Evolutionary conservation across 345 rosid genomes (phyloP), one percentile per base, ranked within the genome.

Genomic region (Melaleuca alternifolia): DNA sequence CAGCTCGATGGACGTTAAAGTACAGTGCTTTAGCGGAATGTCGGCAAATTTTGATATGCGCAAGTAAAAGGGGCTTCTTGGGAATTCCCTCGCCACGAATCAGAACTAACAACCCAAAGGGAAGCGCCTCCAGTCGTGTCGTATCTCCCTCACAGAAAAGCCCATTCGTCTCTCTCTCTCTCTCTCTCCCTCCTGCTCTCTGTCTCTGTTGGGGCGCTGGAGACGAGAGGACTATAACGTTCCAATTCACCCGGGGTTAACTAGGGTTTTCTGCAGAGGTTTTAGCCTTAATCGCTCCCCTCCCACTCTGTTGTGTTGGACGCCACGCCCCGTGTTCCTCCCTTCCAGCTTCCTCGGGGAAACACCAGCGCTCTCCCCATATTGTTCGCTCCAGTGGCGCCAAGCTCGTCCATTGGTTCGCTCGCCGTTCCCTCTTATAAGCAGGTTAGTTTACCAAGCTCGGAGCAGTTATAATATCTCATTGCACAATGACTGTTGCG

Each of bases 311-410:
- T 51, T 51, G 53, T 51, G 53, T 51, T 51, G 6, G 53, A n/a
- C 53, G 15, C 53, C 53, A 51, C 53, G n/a, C n/a, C n/a, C 53
- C 13, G 11, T 41, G n/a, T n/a, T n/a, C 84, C 51, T 53, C 84
- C 54, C 54, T 51, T 37, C 85, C 59, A 44, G 59, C 46, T 44
- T 51, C 46, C 85, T 18, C n/a, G 59, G 84, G 82, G 33, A 30
- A 50, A 37, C 33, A 28, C 48, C 85, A 6, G n/a, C 88, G 6
- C 62, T 21, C 15, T 44, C 11, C 50, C 50, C 33, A 53, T 88
- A 97, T 97, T 98, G 91, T 91, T 86, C 93, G 94, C 77, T 87
- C 93, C 54, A 91, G 88, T 88, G 97, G 98, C 90, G 90, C 89
- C 76, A 94, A 91, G 88, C 92, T 95, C 87, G 87, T 94, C 85